Base-by-base conservation (phyloP, 2,329 filamentous ascomycete species). In the Ascochyta clinopodiicola region DNA sequence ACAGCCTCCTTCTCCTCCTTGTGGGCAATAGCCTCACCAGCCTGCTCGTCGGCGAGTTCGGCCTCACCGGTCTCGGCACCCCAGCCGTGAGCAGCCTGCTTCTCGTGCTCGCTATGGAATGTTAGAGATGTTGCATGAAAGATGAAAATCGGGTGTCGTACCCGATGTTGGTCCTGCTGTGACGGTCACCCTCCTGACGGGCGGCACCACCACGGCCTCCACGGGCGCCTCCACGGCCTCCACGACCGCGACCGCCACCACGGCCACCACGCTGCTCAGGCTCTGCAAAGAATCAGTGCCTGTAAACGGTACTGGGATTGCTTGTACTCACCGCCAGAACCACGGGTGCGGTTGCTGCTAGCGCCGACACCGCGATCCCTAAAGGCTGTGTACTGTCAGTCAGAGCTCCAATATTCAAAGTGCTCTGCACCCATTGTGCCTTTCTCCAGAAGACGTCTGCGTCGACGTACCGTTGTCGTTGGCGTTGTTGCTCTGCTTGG, bases 31-130 rank as follows among this genome's bases (percentile, higher is more conserved):
- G 86, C 89, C 78, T 96, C 92, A 69, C 90, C 95, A 68, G 89
- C 92, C 80, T 91, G 86, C 85, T 98, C 95, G 71, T 98, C 95
- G 74, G 90, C 90, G 80, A 90, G 87, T 81, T 96, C 92, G 74
- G 89, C 89, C 61, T 88, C 82, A 71, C 92, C 95, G 74, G 91
- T 89, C 68, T 85, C 84, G 73, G 86, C 88, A 70, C 94, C 95
- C 92, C 94, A 98, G 70, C 91, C 90, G 78, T 94, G 90, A 74
- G 87, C 90, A 75, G 89, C 87, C 80, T 94, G 89, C 86, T 96
- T 96, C 70, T 92, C 89, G 73, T 90, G 89, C 64, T 91, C 89
- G 72, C 90, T 91, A 49, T 7, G 22, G 6, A 15, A 21, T 32
- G 60, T 73, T 52, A 74, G 66, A 48, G 5, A 37, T 40, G 25